Evolutionary conservation across 805 yeast genomes (phyloP), one percentile per base, ranked within the genome.

Genomic region (Metschnikowia rubicola): DNA sequence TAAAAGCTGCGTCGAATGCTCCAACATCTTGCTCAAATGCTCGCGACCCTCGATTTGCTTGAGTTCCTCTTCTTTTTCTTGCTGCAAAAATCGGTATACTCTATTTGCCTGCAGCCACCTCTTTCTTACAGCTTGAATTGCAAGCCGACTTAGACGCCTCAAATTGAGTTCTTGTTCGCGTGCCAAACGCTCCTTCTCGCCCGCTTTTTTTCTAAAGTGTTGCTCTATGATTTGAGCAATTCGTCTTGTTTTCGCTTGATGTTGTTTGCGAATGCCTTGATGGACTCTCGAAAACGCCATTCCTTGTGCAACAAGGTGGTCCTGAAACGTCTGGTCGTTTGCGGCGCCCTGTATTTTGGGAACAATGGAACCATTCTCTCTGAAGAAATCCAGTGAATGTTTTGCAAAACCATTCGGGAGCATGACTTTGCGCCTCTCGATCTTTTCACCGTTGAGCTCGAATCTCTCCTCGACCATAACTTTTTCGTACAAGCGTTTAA

Each of bases 71-170:
- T 78, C 84, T 55, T 86, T 88, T 51, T 84, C 81, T 39, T 84
- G 83, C 60, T 87, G 94, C 50, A 87, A 71, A 12, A 83, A 86
- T 41, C 74, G 75, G 60, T 79, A 84, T 1, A 88, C 95, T 62
- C 87, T 89, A 52, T 84, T 88, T 2, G 97, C 99, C 41, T 90
- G 75, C 19, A 76, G 70, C 99, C 99, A 94, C 59, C 94, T 83
- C 63, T 84, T 89, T 65, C 85, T 85, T 10, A 94, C 97, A 37
- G 90, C 89, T 57, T 80, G 84, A 1, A 87, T 86, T 0, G 95
- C 86, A 41, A 83, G 77, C 56, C 88, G 80, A n/a, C 97, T 96
- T 31, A 92, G 64, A 49, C 78, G 79, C 47, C 77, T 72, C 48
- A 86, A 73, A 44, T 81, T 80, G 56, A 80, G 85, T 56, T 90